A percentile compares a stretch with the other conserved stretches of the same genome.
These are phyloP conservation scores for Talaromyces sp. DNA, from an alignment of 2,329 filamentous ascomycete genomes.

Conservation along the genomic window DNA sequence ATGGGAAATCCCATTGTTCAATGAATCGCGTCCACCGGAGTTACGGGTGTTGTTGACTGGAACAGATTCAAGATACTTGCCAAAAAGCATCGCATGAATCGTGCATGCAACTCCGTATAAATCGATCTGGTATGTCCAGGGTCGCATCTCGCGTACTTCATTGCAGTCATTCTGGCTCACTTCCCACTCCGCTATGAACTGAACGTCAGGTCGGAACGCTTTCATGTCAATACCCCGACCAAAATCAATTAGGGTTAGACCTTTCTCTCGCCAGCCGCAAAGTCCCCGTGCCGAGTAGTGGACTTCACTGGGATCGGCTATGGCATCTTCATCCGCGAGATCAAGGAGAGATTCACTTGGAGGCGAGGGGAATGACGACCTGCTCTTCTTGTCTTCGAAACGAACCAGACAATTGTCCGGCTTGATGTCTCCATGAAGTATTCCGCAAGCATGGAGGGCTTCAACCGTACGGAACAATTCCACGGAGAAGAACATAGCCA, in stretches of 20 bases:
- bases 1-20: not conserved
- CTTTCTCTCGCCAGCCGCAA: conserved; percentile 73
- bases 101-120: conserved; percentile 89
- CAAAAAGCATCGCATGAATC: conserved; percentile 83
- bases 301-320: conserved; percentile 26
- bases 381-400: conserved; percentile 52
- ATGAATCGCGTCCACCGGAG: conserved; percentile 13
- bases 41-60: conserved; percentile 32
- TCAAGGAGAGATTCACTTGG: conserved; percentile 28
- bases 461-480: conserved; percentile 89
- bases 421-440: conserved; percentile 93
- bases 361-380: conserved; percentile 19
- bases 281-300: conserved; percentile 69
- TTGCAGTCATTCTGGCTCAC: conserved; percentile 81
- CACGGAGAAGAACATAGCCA: conserved; percentile 93
- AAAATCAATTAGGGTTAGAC: conserved; percentile 87
- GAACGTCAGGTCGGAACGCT: conserved; percentile 68
- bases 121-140: conserved; percentile 97
- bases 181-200: conserved; percentile 95
- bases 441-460: conserved; percentile 68
- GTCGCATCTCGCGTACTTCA: conserved; percentile 88
- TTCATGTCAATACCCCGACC: conserved; percentile 92
- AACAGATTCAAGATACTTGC: conserved; percentile 84
- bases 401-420: conserved; percentile 91
- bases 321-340: conserved; percentile 22